A percentile compares a stretch with the other conserved stretches of the same genome.
These are phyloP conservation scores for Trichoderma lentiforme DNA, from an alignment of 2,329 filamentous ascomycete genomes.

Conservation along the genomic window DNA sequence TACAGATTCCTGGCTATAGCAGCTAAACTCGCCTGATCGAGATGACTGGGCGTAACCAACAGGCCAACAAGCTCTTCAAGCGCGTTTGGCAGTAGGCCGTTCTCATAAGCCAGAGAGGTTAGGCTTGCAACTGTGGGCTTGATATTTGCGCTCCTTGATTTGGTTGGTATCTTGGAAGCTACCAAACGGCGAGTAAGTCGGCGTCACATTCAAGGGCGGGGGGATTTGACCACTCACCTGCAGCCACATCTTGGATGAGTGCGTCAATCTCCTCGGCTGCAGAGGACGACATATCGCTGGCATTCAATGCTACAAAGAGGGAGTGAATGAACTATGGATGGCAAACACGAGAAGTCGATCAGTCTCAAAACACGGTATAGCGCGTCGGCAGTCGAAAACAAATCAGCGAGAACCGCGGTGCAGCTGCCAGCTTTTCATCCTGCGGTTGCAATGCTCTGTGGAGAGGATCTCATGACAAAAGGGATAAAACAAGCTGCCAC, in stretches of 20 bases:
- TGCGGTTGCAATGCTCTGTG: neutral
- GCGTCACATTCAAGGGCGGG: neutral
- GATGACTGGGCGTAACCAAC: constrained; percentile 60
- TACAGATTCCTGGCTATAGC: constrained; percentile 72
- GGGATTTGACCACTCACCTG: constrained; percentile 24
- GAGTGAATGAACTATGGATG: too few relatives aligned
- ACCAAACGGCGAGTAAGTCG: neutral
- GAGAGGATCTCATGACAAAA: neutral
- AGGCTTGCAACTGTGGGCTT: constrained; percentile 63
- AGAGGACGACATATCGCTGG: constrained; percentile 11
- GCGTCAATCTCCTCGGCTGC: constrained; percentile 33
- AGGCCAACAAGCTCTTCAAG: constrained; percentile 64
- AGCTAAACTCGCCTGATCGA: constrained; percentile 73
- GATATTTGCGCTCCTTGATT: constrained; percentile 61
- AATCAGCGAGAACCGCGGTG: neutral
- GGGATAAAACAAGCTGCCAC: neutral
- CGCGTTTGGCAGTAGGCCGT: constrained; percentile 60
- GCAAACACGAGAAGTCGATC: neutral
- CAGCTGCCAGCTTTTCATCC: neutral
- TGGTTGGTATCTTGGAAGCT: constrained; percentile 62
- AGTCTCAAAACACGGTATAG: neutral
- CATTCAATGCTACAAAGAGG: neutral
- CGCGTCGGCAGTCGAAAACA: constrained; percentile 5
- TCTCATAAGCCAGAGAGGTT: constrained; percentile 60
- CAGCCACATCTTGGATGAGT: constrained; percentile 38